A percentile compares a stretch with the other conserved stretches of the same genome.
phyloP scores from a whole-genome alignment of 1,284 basidiomycete genomes.

The Sanghuangporus sanghuang region DNA sequence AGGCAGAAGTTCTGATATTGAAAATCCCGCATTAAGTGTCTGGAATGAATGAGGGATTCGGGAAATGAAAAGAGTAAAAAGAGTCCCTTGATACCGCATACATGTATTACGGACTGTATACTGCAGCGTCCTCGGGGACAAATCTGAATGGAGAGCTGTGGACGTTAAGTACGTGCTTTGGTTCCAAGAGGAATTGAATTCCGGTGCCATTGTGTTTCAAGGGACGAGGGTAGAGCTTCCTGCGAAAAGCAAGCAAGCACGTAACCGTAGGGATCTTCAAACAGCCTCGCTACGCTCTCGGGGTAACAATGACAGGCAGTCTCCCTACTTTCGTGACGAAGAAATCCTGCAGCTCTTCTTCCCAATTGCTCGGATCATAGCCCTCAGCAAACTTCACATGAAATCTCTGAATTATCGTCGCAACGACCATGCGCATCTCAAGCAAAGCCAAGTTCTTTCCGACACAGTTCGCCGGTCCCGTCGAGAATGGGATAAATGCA shows the following conservation, averaged over 20 bases:
- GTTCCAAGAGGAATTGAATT: too few species aligned
- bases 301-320: conserved; percentile 22
- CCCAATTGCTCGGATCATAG: conserved; percentile 27
- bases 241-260: neutral
- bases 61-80: too few species aligned
- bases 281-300: neutral
- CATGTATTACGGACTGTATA: too few species aligned
- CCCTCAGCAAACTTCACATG: conserved; percentile 25
- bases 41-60: too few species aligned
- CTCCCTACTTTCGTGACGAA: conserved; percentile 27
- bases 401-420: conserved; percentile 27
- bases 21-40: too few species aligned
- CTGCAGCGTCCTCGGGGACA: too few species aligned
- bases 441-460: conserved; percentile 30
- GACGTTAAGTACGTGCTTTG: too few species aligned
- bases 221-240: neutral
- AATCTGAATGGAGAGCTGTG: too few species aligned
- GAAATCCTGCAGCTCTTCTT: conserved; percentile 25
- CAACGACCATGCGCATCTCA: conserved; percentile 29
- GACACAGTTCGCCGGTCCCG: conserved; percentile 31
- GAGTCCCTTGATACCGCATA: too few species aligned
- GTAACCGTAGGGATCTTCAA: neutral
- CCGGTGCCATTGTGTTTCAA: neutral
- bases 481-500: conserved; percentile 33
- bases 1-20: too few species aligned